Evolutionary conservation across 164 flowering plant genomes (phyloP).

Genomic region (Aristolochia californica): DNA sequence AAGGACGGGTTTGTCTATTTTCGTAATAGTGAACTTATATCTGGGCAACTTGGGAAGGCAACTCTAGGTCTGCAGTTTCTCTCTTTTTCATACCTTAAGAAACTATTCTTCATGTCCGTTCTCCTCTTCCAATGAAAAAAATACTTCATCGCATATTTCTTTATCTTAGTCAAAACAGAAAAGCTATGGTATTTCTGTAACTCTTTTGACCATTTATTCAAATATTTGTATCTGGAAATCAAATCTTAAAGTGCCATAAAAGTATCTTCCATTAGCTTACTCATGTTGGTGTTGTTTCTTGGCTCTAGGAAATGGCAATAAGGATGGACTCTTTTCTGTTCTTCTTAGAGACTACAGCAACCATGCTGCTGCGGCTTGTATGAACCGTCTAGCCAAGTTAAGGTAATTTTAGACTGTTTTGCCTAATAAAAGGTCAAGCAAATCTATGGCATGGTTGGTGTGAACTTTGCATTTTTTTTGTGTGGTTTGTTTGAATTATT

Average conservation of each 20-base stretch:
- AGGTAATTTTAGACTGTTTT: constrained; percentile 54
- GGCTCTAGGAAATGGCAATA: constrained; percentile 81
- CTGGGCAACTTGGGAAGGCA: constrained; percentile 92
- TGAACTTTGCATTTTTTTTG: too few species aligned
- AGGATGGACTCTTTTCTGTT: constrained; percentile 83
- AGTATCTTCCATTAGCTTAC: neutral
- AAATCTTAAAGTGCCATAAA: too few species aligned
- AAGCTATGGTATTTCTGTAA: too few species aligned
- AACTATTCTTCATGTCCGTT: neutral
- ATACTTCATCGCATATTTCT: neutral
- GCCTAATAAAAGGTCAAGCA: too few species aligned
- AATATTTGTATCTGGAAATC: too few species aligned
- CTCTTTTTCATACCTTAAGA: neutral
- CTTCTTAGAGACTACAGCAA: constrained; percentile 83
- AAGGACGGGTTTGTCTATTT: constrained; percentile 93
- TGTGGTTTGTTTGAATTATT: too few species aligned
- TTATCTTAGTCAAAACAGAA: too few species aligned
- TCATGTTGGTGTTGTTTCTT: neutral
- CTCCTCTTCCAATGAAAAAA: too few species aligned
- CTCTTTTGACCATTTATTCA: too few species aligned
- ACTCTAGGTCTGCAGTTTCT: constrained; percentile 55
- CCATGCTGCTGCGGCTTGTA: constrained; percentile 90
- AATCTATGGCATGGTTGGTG: neutral
- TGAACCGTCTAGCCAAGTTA: constrained; percentile 92
- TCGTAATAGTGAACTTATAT: constrained; percentile 84